Conservation (phyloP, 257 asterid species). For the Echium plantagineum region DNA sequence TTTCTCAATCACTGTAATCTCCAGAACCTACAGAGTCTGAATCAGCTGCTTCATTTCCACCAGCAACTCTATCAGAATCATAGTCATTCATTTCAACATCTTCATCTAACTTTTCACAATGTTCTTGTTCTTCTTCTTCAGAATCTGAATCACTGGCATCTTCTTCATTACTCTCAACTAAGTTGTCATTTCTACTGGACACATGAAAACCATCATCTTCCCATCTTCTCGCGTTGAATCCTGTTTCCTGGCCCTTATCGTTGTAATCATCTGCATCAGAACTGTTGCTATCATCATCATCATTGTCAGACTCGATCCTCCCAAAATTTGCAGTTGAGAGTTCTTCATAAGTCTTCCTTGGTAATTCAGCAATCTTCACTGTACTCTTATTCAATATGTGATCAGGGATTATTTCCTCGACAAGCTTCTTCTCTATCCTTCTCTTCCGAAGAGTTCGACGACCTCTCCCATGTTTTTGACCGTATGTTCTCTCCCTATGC, state of each 20-base stretch:
- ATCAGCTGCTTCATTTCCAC: constrained; percentile 16
- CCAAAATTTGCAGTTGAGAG: constrained; percentile 15
- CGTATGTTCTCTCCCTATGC: constrained; percentile 44
- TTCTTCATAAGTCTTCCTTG: constrained; percentile 18
- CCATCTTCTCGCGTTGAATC: constrained; percentile 30
- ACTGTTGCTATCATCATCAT: constrained; percentile 41
- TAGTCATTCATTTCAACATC: constrained; percentile 23
- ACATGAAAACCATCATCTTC: constrained; percentile 23
- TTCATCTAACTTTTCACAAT: constrained; percentile 23
- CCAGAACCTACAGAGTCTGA: constrained; percentile 56
- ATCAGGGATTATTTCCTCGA: constrained; percentile 25
- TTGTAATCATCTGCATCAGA: constrained; percentile 48
- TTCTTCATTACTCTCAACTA: constrained; percentile 36
- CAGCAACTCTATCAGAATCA: constrained; percentile 25
- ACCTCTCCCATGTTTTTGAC: constrained; percentile 67
- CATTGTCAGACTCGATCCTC: constrained; percentile 20
- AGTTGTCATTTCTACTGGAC: constrained; percentile 27
- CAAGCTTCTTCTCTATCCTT: constrained; percentile 35
- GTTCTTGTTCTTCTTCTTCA: constrained; percentile 23
- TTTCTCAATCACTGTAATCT: constrained; percentile 56
- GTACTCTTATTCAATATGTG: constrained; percentile 19
- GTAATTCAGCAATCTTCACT: constrained; percentile 18
- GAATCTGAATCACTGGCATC: constrained; percentile 23
- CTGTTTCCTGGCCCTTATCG: constrained; percentile 20
- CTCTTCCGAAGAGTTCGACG: constrained; percentile 63